Conservation (phyloP, 108 stramenopile species). For the Cyclotella sp. region DNA sequence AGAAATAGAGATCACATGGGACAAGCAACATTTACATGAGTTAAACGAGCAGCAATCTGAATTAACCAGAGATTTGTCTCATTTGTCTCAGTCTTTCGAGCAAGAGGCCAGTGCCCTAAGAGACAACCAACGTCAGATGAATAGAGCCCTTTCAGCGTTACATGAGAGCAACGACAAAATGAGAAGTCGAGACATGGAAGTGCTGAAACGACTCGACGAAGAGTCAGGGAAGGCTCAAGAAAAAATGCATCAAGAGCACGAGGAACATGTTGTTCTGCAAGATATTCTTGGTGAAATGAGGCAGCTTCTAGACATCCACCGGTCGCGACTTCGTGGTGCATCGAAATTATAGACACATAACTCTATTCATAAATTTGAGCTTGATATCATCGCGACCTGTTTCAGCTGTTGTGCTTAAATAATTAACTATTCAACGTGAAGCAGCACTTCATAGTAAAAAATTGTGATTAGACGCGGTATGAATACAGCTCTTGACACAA, state of each 20-base stretch:
- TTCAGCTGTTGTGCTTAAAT: no score
- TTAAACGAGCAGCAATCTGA: background rate
- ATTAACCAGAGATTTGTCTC: background rate
- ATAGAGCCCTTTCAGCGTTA: background rate
- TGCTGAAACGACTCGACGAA: background rate
- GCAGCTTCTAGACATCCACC: background rate
- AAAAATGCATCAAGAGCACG: background rate
- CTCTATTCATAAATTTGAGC: no score
- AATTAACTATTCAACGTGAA: no score
- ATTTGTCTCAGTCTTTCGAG: conserved; percentile 1
- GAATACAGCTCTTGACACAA: no score
- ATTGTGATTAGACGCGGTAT: background rate
- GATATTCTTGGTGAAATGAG: conserved; percentile 16
- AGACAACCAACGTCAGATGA: conserved; percentile 1
- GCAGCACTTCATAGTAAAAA: no score
- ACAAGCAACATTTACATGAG: conserved; percentile 5
- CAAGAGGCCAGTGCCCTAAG: background rate
- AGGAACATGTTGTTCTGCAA: background rate
- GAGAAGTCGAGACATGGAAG: conserved; percentile 1
- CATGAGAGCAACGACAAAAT: background rate
- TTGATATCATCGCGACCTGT: no score
- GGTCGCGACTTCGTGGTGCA: background rate
- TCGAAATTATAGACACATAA: background rate
- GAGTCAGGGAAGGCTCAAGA: conserved; percentile 1
- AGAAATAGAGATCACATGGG: conserved; percentile 5